Conservation (phyloP, 2,329 filamentous ascomycete genomes). For the Talaromyces piceae region DNA sequence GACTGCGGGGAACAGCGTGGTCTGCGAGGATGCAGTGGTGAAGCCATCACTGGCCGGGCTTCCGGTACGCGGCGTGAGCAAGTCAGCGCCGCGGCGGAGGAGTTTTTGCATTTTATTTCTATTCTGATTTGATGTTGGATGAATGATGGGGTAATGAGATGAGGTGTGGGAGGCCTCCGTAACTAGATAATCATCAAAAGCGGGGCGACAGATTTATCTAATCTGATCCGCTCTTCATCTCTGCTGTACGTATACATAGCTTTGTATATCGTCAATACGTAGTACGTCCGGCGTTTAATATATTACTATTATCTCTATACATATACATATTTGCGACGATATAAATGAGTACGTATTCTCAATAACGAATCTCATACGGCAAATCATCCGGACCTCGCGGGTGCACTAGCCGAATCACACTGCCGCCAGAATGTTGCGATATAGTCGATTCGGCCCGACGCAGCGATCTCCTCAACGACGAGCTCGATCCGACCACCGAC, state of each 20-base stretch:
- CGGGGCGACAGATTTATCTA: not conserved
- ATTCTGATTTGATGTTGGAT: not conserved
- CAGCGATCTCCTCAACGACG: slow-evolving; percentile 31
- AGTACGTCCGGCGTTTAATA: no score
- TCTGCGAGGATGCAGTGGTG: slow-evolving; percentile 38
- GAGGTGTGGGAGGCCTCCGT: not conserved
- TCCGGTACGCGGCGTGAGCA: slow-evolving; percentile 22
- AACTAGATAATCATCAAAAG: not conserved
- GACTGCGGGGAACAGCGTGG: slow-evolving; percentile 64
- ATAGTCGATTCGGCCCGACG: slow-evolving; percentile 24
- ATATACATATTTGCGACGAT: not conserved
- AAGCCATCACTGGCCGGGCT: slow-evolving; percentile 32
- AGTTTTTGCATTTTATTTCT: slow-evolving; percentile 24
- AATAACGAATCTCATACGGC: slow-evolving; percentile 26
- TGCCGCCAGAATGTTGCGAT: slow-evolving; percentile 28
- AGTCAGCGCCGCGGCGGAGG: slow-evolving; percentile 26
- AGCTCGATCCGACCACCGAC: slow-evolving; percentile 16
- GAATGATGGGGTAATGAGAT: not conserved
- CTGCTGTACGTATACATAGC: not conserved
- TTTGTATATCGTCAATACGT: no score
- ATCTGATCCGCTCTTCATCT: not conserved
- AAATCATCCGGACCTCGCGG: slow-evolving; percentile 23
- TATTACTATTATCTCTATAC: not conserved
- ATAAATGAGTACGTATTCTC: not conserved
- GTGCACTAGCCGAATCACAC: slow-evolving; percentile 33